Conservation (phyloP, 2,329 filamentous ascomycete genomes). For the Penicillium glabrum region DNA sequence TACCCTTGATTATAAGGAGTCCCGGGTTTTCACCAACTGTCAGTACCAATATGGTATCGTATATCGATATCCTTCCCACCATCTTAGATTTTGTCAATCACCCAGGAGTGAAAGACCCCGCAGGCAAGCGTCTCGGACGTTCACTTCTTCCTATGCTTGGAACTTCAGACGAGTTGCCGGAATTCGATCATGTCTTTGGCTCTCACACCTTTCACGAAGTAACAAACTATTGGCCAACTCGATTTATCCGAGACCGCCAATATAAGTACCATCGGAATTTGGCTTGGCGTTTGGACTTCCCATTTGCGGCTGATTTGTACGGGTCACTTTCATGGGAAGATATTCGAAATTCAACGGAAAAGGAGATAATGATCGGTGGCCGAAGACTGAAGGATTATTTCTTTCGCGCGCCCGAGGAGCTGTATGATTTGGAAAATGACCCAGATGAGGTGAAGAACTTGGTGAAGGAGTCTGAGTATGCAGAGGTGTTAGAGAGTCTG, state of each 20-base stretch:
- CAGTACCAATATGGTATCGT: constrained; percentile 50
- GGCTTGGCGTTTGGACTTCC: constrained; percentile 51
- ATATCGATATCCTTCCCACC: constrained; percentile 49
- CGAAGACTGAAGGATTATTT: constrained; percentile 46
- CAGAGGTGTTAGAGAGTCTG: constrained; percentile 32
- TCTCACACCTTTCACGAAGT: constrained; percentile 56
- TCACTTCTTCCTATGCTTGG: constrained; percentile 43
- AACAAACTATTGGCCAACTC: constrained; percentile 53
- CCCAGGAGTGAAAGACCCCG: constrained; percentile 1
- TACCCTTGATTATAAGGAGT: constrained; percentile 45
- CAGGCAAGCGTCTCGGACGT: constrained; percentile 28
- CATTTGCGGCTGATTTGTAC: constrained; percentile 51
- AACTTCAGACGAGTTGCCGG: constrained; percentile 11
- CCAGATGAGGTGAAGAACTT: constrained; percentile 50
- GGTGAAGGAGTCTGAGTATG: constrained; percentile 33
- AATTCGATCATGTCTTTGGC: constrained; percentile 43
- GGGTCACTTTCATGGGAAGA: constrained; percentile 46
- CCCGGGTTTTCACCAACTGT: constrained; percentile 30
- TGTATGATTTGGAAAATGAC: constrained; percentile 50
- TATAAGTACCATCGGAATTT: constrained; percentile 56
- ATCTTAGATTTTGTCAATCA: constrained; percentile 42
- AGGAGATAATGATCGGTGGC: constrained; percentile 37
- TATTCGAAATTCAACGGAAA: constrained; percentile 39
- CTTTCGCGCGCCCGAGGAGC: constrained; percentile 45
- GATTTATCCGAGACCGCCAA: constrained; percentile 43